Evolutionary conservation across 768 basidiomycete species (phyloP).

Genomic region (Dictyophora rubrovolvata): DNA sequence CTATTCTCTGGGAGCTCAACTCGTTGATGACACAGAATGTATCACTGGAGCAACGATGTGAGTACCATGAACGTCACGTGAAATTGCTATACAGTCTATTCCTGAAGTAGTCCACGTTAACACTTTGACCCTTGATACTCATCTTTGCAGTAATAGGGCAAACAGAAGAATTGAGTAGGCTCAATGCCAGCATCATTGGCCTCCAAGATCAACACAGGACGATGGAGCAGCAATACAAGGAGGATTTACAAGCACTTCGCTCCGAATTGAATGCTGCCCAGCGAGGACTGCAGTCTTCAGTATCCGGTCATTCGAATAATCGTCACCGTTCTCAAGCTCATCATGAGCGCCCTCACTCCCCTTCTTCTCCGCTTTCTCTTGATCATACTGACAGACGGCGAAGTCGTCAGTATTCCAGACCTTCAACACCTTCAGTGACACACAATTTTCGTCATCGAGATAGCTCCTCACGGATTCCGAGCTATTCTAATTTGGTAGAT

Average conservation of each 20-base stretch:
- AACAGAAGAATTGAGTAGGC: slow-evolving; percentile 2
- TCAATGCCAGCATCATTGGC: not conserved
- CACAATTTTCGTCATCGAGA: not conserved
- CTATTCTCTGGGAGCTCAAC: slow-evolving; percentile 9
- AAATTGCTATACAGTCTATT: not conserved
- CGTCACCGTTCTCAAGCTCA: not conserved
- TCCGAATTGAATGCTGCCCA: slow-evolving; percentile 5
- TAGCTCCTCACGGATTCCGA: not conserved
- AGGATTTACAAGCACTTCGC: slow-evolving; percentile 1
- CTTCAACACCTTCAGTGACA: not conserved
- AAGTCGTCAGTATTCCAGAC: not conserved
- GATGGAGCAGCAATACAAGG: slow-evolving; percentile 5
- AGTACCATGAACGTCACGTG: not conserved
- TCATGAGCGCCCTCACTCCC: slow-evolving; percentile 1
- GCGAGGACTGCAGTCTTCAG: not conserved
- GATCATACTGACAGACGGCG: not conserved
- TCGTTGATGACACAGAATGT: slow-evolving; percentile 4
- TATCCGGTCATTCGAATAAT: not conserved
- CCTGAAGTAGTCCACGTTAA: not conserved
- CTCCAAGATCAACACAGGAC: slow-evolving; percentile 4
- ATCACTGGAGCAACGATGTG: slow-evolving; percentile 5
- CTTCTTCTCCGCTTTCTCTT: not conserved
- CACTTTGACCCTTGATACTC: not conserved
- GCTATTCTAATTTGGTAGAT: not conserved
- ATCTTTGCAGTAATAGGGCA: slow-evolving; percentile 3